Conservation (phyloP, 1,284 basidiomycete genomes). For the Melampsora americana region DNA sequence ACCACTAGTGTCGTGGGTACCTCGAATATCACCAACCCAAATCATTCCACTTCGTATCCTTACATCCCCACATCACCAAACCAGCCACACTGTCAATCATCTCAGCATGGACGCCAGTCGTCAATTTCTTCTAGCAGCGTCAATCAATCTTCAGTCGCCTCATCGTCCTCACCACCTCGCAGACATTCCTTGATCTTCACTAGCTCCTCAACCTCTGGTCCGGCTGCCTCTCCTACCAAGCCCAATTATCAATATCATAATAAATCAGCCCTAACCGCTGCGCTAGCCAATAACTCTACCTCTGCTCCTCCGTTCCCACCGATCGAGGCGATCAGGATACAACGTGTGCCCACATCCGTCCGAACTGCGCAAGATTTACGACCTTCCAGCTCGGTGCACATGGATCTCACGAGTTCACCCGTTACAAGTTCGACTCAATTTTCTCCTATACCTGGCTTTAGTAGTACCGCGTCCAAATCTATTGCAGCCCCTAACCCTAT, state of each 20-base stretch:
- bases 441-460: constrained; percentile 50
- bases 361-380: constrained; percentile 58
- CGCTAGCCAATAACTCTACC: constrained; percentile 40
- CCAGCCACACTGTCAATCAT: neutral
- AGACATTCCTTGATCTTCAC: constrained; percentile 43
- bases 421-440: constrained; percentile 36
- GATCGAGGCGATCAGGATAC: constrained; percentile 58
- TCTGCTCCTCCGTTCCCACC: constrained; percentile 44
- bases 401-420: constrained; percentile 48
- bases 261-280: constrained; percentile 40
- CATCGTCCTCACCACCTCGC: constrained; percentile 12
- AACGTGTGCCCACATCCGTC: constrained; percentile 59
- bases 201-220: neutral
- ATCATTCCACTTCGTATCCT: neutral
- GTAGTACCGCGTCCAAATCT: constrained; percentile 44
- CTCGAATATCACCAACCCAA: constrained; percentile 1
- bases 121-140: constrained; percentile 19
- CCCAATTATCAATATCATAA: constrained; percentile 41
- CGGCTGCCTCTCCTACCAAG: constrained; percentile 23
- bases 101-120: constrained; percentile 16
- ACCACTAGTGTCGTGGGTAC: constrained; percentile 21
- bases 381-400: constrained; percentile 46
- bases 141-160: neutral
- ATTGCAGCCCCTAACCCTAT: constrained; percentile 16
- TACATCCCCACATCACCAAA: constrained; percentile 7